Evolutionary conservation across 2,329 filamentous ascomycete species (phyloP).

Genomic region (Penicillium digitatum): DNA sequence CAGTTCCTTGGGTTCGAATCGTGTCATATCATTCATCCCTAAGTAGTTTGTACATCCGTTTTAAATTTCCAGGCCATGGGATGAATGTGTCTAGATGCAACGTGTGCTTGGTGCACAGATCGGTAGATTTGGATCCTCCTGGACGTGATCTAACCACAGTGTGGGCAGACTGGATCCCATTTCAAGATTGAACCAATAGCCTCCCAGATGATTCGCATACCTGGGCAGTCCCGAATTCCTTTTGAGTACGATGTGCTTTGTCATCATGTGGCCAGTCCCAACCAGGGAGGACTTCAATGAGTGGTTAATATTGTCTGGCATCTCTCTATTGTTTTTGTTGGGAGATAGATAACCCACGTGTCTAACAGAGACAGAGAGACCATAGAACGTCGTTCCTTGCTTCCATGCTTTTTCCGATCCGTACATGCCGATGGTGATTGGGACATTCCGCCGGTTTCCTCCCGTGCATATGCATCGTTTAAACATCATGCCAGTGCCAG

Average conservation of each 20-base stretch:
- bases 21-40: not conserved
- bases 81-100: not conserved
- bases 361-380: slow-evolving; percentile 16
- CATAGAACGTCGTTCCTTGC: slow-evolving; percentile 9
- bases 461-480: slow-evolving; percentile 1
- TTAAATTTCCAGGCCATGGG: not conserved
- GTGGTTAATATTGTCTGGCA: too few species aligned
- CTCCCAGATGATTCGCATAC: slow-evolving; percentile 1
- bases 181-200: not conserved
- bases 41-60: not conserved
- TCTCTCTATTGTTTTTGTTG: too few species aligned
- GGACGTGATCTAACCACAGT: not conserved
- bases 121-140: not conserved
- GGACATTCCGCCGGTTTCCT: slow-evolving; percentile 6
- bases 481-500: slow-evolving; percentile 4
- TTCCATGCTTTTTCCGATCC: slow-evolving; percentile 4
- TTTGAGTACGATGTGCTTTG: not conserved
- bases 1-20: not conserved
- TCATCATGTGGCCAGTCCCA: not conserved
- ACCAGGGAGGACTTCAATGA: not conserved
- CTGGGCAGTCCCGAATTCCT: not conserved
- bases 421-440: slow-evolving; percentile 8
- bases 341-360: slow-evolving; percentile 14
- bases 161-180: not conserved
- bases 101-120: not conserved